Evolutionary conservation across 73 alveolate species (phyloP).

Genomic region (Tetrahymena thermophila): DNA sequence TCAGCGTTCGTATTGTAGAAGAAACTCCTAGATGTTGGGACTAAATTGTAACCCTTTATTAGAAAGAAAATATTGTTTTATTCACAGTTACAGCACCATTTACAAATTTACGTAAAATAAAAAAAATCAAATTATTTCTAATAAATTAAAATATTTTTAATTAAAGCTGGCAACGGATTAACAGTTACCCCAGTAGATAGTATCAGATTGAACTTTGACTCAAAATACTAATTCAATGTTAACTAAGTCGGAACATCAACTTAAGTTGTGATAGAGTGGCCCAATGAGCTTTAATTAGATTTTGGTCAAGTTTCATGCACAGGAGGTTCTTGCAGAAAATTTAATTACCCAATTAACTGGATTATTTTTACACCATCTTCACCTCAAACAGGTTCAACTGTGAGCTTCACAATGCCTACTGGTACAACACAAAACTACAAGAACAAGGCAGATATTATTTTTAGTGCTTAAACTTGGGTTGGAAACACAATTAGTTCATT

Average conservation of each 20-base stretch:
- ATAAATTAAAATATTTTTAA: neutral
- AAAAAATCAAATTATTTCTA: neutral
- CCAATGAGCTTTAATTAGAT: neutral
- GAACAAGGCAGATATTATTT: neutral
- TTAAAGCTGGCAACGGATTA: neutral
- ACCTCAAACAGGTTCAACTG: neutral
- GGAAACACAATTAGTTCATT: neutral
- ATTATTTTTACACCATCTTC: neutral
- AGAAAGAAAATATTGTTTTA: neutral
- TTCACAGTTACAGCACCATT: neutral
- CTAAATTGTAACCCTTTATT: neutral
- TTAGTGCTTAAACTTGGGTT: neutral
- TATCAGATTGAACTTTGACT: neutral
- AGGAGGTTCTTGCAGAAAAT: neutral
- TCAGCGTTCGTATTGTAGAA: neutral
- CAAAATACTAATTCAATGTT: neutral
- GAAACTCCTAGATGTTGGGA: neutral
- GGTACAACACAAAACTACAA: neutral
- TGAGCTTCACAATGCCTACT: neutral
- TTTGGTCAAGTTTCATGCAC: neutral
- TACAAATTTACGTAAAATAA: neutral
- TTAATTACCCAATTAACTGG: neutral
- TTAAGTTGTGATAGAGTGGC: neutral
- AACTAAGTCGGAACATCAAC: neutral
- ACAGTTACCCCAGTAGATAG: neutral